Percentiles rank a stretch among this genome's conserved stretches.
phyloP scores from a whole-genome alignment of 1,284 basidiomycete species.

The Mrakiaceae sp. region DNA sequence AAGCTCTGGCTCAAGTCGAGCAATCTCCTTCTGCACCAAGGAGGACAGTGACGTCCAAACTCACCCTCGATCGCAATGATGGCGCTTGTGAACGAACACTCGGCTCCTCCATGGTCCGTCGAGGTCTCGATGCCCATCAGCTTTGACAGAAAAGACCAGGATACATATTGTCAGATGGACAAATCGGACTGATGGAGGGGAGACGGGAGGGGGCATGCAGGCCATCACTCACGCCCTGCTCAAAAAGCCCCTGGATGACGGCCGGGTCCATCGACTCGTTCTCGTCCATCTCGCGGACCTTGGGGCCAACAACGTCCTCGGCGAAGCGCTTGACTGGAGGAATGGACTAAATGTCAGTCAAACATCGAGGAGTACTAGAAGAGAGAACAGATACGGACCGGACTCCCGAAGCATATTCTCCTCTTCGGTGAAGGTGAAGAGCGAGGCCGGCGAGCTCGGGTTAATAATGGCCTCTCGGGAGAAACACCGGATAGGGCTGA shows the following conservation, averaged over 20 bases:
- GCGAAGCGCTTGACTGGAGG: conserved; percentile 70
- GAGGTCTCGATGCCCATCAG: conserved; percentile 95
- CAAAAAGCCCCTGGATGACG: conserved; percentile 82
- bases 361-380: neutral
- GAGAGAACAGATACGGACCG: conserved; percentile 40
- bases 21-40: neutral
- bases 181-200: neutral
- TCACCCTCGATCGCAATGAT: conserved; percentile 80
- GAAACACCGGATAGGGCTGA: neutral
- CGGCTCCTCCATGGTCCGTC: conserved; percentile 72
- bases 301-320: conserved; percentile 75
- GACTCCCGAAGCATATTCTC: conserved; percentile 81
- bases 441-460: neutral
- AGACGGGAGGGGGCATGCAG: neutral
- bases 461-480: neutral
- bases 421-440: conserved; percentile 65
- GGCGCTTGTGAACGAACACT: conserved; percentile 84
- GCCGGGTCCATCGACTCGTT: conserved; percentile 85
- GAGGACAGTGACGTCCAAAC: neutral
- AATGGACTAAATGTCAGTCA: neutral
- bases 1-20: too few species aligned
- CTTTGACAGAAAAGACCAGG: conserved; percentile 34
- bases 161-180: neutral
- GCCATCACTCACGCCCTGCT: conserved; percentile 66
- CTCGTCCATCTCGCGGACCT: conserved; percentile 96